phyloP scores from a whole-genome alignment of 2,329 filamentous ascomycete species.

The Trichothecium sympodiale region DNA sequence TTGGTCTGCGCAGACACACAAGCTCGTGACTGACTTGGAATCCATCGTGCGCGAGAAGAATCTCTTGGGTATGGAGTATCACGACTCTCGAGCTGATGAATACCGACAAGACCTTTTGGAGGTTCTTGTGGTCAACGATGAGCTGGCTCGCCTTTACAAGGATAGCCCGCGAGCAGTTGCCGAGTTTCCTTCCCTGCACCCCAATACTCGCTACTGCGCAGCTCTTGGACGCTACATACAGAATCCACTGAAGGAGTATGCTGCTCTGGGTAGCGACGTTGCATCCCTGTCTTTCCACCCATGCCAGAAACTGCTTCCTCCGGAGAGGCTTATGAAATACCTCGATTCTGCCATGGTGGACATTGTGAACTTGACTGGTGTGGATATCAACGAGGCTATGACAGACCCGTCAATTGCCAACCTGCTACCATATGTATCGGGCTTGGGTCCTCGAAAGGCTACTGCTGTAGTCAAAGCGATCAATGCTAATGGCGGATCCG shows the following conservation, averaged over 20 bases:
- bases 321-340: conserved; percentile 76
- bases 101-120: conserved; percentile 72
- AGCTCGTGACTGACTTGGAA: conserved; percentile 70
- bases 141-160: conserved; percentile 93
- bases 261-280: conserved; percentile 80
- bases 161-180: conserved; percentile 68
- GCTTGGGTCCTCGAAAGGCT: conserved; percentile 85
- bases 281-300: conserved; percentile 79
- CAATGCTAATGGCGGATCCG: conserved; percentile 77
- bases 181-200: conserved; percentile 71
- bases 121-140: conserved; percentile 87
- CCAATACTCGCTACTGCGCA: conserved; percentile 80
- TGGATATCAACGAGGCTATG: conserved; percentile 89
- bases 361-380: conserved; percentile 93
- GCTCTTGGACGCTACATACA: conserved; percentile 86
- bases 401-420: conserved; percentile 73
- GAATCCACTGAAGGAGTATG: conserved; percentile 93
- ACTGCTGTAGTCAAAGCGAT: conserved; percentile 66
- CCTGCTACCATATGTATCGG: conserved; percentile 80
- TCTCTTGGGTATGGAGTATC: conserved; percentile 70
- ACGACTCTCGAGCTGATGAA: conserved; percentile 65
- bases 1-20: conserved; percentile 77
- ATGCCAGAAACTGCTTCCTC: conserved; percentile 77
- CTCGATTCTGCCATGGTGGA: conserved; percentile 97
- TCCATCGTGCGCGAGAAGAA: conserved; percentile 67